A percentile compares a stretch with the other conserved stretches of the same genome.
Evolutionary conservation across 129 eudicot species (phyloP).

Genomic region (Erigeron canadensis): DNA sequence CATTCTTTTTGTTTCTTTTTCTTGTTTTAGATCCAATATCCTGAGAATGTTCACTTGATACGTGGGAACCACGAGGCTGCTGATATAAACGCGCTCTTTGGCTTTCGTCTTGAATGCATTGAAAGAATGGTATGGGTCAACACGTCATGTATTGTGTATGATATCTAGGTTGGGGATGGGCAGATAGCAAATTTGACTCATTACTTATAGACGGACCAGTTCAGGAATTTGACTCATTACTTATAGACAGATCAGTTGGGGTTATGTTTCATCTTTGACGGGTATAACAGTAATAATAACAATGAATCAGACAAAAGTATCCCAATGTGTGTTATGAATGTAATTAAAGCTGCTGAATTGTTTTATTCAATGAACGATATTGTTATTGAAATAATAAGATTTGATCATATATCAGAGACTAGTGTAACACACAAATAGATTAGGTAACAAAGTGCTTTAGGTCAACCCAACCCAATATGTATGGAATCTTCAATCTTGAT

Average conservation of each 20-base stretch:
- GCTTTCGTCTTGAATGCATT: slow-evolving; percentile 96
- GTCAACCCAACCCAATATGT: background rate
- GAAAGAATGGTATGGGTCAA: slow-evolving; percentile 83
- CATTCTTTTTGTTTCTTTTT: background rate
- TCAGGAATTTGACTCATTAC: background rate
- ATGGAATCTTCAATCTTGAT: background rate
- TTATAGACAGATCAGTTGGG: background rate
- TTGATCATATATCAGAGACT: background rate
- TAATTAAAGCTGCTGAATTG: no score
- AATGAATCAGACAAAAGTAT: no score
- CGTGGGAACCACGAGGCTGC: slow-evolving; percentile 99
- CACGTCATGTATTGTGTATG: no score
- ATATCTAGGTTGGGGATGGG: no score
- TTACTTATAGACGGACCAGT: background rate
- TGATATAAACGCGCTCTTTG: slow-evolving; percentile 97
- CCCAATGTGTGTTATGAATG: no score
- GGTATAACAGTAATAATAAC: background rate
- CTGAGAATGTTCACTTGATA: slow-evolving; percentile 94
- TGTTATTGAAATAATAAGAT: no score
- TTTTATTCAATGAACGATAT: no score
- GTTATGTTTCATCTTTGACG: background rate
- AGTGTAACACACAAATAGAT: background rate
- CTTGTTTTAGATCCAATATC: slow-evolving; percentile 76
- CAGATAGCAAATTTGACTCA: background rate
- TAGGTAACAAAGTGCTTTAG: background rate